Percentiles rank a stretch among this genome's conserved stretches.
Conservation (phyloP, 2,329 filamentous ascomycete genomes). For the Tolypocladium tropicale region DNA sequence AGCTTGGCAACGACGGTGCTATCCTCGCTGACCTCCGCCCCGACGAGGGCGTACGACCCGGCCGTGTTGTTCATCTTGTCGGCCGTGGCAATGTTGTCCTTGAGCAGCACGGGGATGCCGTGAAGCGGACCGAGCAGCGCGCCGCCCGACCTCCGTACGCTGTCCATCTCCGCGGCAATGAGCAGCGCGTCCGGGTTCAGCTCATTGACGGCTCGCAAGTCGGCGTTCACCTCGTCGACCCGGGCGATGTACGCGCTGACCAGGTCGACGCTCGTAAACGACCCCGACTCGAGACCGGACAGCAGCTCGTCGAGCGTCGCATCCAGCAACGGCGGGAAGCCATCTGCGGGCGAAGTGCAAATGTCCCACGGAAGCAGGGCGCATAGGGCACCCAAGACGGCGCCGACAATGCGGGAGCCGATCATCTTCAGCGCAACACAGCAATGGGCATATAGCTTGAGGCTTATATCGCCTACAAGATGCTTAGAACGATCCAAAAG, state of each 20-base stretch:
- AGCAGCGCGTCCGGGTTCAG: constrained; percentile 26
- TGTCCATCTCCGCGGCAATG: constrained; percentile 27
- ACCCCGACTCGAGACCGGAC: not conserved
- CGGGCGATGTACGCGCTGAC: constrained; percentile 10
- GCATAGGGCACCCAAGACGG: no score
- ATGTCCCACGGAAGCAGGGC: no score
- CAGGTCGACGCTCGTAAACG: not conserved
- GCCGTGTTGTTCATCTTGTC: constrained; percentile 54
- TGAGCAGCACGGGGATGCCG: constrained; percentile 55
- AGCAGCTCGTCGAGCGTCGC: not conserved
- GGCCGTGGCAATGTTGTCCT: constrained; percentile 55
- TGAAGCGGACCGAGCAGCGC: constrained; percentile 41
- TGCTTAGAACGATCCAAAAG: no score
- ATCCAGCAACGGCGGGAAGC: constrained; percentile 15
- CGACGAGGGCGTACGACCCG: constrained; percentile 53
- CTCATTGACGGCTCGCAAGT: constrained; percentile 20
- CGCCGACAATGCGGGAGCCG: no score
- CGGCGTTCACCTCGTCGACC: constrained; percentile 14
- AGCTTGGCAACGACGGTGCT: constrained; percentile 50
- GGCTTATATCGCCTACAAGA: no score
- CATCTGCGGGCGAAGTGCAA: no score
- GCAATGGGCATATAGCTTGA: no score
- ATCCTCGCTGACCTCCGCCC: constrained; percentile 44
- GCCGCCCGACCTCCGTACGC: not conserved
- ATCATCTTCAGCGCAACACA: no score